These are phyloP conservation scores for Sideroxylon spinosum DNA, from an alignment of 179 eudicot genomes.

Conservation along the genomic window DNA sequence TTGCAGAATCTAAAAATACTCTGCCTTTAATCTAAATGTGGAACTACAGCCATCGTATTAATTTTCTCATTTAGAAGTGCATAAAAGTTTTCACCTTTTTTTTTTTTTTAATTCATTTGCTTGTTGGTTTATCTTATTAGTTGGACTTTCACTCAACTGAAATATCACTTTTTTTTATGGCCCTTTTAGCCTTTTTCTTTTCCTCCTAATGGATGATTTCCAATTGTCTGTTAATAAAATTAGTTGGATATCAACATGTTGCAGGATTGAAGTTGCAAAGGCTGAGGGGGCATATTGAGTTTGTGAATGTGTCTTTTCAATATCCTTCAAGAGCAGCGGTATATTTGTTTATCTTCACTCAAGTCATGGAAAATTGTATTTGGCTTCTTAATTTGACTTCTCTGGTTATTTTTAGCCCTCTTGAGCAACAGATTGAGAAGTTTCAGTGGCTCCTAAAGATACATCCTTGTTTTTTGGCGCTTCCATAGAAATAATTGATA, in stretches of 20 bases:
- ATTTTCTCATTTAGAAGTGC: not conserved
- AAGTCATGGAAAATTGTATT: not conserved
- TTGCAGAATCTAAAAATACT: not conserved
- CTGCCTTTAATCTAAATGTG: not conserved
- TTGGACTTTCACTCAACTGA: not conserved
- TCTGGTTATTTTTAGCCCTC: too few species aligned
- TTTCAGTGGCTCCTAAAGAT: too few species aligned
- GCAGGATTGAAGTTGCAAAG: constrained; percentile 67
- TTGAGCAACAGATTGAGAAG: too few species aligned
- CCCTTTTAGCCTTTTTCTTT: not conserved
- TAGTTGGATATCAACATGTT: constrained; percentile 17
- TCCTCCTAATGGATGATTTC: not conserved
- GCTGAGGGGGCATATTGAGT: constrained; percentile 66
- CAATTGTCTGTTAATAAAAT: not conserved
- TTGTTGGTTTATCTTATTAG: not conserved
- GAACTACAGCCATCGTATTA: not conserved
- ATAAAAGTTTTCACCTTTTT: not conserved
- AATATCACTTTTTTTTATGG: not conserved
- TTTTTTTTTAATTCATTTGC: not conserved
- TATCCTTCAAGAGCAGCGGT: constrained; percentile 81
- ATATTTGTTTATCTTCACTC: constrained; percentile 13
- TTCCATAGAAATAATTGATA: constrained; percentile 19
- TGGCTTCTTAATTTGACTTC: not conserved
- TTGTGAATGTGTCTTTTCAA: constrained; percentile 66
- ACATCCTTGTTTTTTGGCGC: not conserved